Conservation (phyloP, 2,329 filamentous ascomycete genomes). For the Canariomyces notabilis region DNA sequence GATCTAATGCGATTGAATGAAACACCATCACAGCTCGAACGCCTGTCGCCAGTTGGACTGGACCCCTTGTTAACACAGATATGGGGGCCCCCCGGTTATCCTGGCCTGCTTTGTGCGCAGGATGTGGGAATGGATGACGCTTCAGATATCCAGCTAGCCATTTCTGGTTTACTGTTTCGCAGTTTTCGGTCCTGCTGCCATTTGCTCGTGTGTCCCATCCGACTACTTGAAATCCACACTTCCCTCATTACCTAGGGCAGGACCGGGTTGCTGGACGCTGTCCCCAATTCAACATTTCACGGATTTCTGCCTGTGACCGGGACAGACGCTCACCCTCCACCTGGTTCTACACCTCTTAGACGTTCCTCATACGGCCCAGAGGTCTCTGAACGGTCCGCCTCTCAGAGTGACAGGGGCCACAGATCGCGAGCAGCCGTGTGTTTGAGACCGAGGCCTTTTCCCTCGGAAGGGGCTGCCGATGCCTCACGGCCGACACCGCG, state of each 20-base stretch:
- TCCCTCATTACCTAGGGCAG: conserved; percentile 10
- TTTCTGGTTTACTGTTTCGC: conserved; percentile 12
- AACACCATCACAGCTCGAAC: no score
- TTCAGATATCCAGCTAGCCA: conserved; percentile 13
- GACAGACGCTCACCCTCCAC: no score
- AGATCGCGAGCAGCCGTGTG: no score
- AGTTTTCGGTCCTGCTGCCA: conserved; percentile 7
- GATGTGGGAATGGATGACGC: conserved; percentile 13
- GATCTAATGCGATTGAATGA: not conserved
- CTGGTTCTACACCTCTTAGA: no score
- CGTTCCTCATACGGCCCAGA: no score
- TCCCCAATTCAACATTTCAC: not conserved
- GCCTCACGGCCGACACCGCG: not conserved
- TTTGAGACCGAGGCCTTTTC: no score
- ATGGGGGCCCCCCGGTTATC: conserved; percentile 3
- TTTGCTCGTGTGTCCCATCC: not conserved
- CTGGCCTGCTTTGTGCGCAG: conserved; percentile 4
- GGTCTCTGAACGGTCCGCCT: no score
- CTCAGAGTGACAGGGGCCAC: no score
- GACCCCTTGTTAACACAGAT: conserved; percentile 14
- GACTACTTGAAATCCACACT: conserved; percentile 19
- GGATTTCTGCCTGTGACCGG: not conserved
- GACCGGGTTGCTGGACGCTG: conserved; percentile 5
- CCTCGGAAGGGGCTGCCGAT: not conserved
- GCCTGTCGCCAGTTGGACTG: conserved; percentile 6